phyloP scores from a whole-genome alignment of 2,329 filamentous ascomycete genomes.

The Rutstroemia sp. region DNA sequence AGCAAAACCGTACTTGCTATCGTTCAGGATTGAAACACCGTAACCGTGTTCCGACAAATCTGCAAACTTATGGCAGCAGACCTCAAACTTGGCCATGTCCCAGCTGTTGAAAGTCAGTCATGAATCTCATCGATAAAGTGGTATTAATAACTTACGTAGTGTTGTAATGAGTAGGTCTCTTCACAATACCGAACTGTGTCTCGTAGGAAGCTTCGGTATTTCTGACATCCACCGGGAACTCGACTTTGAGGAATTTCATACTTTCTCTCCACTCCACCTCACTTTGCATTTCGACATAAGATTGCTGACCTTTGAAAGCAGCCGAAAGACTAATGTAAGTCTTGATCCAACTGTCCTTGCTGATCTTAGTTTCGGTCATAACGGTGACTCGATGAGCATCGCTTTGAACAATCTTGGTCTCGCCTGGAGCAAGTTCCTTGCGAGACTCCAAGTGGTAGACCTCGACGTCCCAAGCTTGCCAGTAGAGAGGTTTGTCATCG shows the following conservation, averaged over 20 bases:
- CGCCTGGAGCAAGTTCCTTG: conserved; percentile 61
- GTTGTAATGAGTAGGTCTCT: conserved; percentile 94
- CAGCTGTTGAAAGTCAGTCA: conserved; percentile 43
- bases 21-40: conserved; percentile 87
- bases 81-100: conserved; percentile 98
- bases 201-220: conserved; percentile 95
- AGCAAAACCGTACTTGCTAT: conserved; percentile 94
- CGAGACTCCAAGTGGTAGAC: conserved; percentile 89
- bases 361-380: conserved; percentile 79
- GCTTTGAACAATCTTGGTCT: conserved; percentile 64
- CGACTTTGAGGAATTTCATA: conserved; percentile 97
- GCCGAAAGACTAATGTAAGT: conserved; percentile 77
- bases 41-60: conserved; percentile 84
- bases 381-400: conserved; percentile 73
- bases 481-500: conserved; percentile 95
- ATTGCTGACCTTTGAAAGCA: conserved; percentile 54
- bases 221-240: conserved; percentile 87
- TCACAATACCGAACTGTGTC: conserved; percentile 84
- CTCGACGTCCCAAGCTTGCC: conserved; percentile 98
- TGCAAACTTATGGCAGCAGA: conserved; percentile 91
- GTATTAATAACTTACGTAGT: conserved; percentile 50
- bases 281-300: conserved; percentile 68
- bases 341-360: conserved; percentile 76
- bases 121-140: background rate
- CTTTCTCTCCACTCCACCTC: conserved; percentile 96